These are phyloP conservation scores for Solanum hybrid DNA, from an alignment of 305 asterid genomes.

Conservation along the genomic window DNA sequence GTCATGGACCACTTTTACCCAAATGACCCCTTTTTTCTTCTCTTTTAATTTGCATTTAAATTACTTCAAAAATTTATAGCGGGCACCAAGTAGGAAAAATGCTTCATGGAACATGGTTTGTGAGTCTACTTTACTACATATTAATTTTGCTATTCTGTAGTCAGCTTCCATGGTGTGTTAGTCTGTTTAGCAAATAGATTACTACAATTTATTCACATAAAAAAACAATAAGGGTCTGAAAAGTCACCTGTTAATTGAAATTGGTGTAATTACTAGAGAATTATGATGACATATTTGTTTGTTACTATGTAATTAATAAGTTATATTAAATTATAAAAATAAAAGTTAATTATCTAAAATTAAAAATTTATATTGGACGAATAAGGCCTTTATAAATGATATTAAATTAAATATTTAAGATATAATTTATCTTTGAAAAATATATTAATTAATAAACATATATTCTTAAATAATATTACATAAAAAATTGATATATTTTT, in stretches of 20 bases:
- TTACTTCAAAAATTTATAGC: conserved; percentile 18
- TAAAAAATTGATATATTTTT: too few relatives aligned
- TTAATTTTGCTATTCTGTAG: not conserved
- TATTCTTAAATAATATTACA: too few relatives aligned
- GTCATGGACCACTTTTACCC: conserved; percentile 23
- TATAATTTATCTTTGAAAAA: too few relatives aligned
- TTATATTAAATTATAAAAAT: too few relatives aligned
- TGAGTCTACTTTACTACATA: not conserved
- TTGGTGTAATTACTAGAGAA: not conserved
- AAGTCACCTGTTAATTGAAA: not conserved
- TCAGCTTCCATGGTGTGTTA: not conserved
- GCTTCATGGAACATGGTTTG: not conserved
- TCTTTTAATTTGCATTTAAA: not conserved
- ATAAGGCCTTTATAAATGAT: too few relatives aligned
- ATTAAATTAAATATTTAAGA: not conserved
- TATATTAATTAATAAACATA: too few relatives aligned
- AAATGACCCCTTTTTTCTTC: conserved; percentile 4
- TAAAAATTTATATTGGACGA: too few relatives aligned
- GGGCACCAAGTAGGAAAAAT: conserved; percentile 4
- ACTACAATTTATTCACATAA: not conserved
- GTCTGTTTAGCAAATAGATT: not conserved
- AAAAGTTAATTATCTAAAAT: not conserved
- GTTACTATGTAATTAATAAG: too few relatives aligned
- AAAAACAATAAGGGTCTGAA: not conserved
- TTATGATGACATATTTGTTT: not conserved